A percentile compares a stretch with the other conserved stretches of the same genome.
Evolutionary conservation across 2,329 filamentous ascomycete genomes (phyloP).

Genomic region (Coleophoma eucalyptorum): DNA sequence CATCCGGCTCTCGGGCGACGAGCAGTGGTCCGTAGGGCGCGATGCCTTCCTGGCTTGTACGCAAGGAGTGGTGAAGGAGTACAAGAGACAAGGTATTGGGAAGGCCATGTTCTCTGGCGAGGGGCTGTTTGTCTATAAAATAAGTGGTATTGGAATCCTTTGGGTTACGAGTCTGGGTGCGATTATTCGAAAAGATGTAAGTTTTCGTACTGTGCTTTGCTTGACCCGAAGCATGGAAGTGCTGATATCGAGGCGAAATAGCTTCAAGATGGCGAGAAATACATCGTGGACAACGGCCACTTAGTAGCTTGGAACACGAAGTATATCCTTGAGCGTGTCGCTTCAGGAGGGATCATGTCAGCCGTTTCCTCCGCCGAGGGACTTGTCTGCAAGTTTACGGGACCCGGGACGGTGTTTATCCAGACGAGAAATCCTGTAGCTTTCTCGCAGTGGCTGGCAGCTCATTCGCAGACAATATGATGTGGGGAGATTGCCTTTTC

Average conservation of each 20-base stretch:
- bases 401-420: conserved; percentile 85
- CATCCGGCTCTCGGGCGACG: conserved; percentile 66
- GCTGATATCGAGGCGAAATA: conserved; percentile 3
- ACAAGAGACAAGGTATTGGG: conserved; percentile 78
- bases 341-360: conserved; percentile 92
- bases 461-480: too few relatives aligned
- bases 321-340: conserved; percentile 84
- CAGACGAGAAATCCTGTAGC: conserved; percentile 83
- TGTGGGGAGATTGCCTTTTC: too few relatives aligned
- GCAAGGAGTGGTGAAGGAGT: conserved; percentile 82
- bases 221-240: too few relatives aligned
- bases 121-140: conserved; percentile 85
- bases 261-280: conserved; percentile 70
- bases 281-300: conserved; percentile 90
- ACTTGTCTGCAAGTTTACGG: conserved; percentile 89
- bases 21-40: conserved; percentile 80
- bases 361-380: conserved; percentile 79
- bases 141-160: conserved; percentile 73
- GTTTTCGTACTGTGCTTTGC: conserved; percentile 28
- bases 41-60: conserved; percentile 86
- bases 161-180: conserved; percentile 95
- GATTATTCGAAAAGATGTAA: conserved; percentile 88
- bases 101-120: conserved; percentile 96
- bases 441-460: conserved; percentile 10
- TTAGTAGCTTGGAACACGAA: conserved; percentile 96